Evolutionary conservation across 495 filamentous ascomycete genomes (phyloP), one percentile per base, ranked within the genome.

Genomic region (Durotheca rogersii): DNA sequence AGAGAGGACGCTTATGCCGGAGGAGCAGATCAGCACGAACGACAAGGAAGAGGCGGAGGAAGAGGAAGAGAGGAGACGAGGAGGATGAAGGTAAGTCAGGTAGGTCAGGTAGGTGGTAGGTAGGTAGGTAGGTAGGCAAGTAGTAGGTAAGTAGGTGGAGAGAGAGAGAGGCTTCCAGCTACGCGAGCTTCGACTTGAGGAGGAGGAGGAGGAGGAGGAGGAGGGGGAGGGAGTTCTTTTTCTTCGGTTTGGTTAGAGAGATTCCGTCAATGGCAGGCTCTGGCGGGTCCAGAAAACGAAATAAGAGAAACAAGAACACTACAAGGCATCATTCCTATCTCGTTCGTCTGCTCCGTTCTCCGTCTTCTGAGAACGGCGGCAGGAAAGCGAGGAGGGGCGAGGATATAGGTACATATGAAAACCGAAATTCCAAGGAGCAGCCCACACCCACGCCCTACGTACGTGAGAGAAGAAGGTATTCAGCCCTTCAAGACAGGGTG

Each of bases 381-480:
- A 18, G 34, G 41, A 51, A 51, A 39, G 32, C 33, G 40, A 47
- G 51, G 50, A 54, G 56, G 56, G 56, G 56, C 56, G 56, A 59
- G 47, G 27, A 53, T 53, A 53, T 53, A 58, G 55, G 45, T 59
- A 46, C 56, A 59, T 59, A 59, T 59, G 53, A 59, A 58, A 58
- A 59, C n/a, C 50, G 46, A 59, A 49, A 59, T 59, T 54, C 45
- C 31, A 53, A 58, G 25, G 46, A 53, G 39, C 35, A 53, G 53
- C 45, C 54, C 48, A 43, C 47, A 48, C 40, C 41, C 50, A 48
- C 47, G 45, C 39, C 42, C 53, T 47, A 52, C 31, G 42, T 46
- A 23, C 40, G 40, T 56, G 40, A 45, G 29, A 21, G 30, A 18
- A 21, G 30, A 41, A 53, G 35, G 48, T 31, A 46, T 53, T 19